Percentiles rank a stretch among this genome's conserved stretches.
Conservation (phyloP, 768 basidiomycete species). For the Cystofilobasidium macerans region DNA sequence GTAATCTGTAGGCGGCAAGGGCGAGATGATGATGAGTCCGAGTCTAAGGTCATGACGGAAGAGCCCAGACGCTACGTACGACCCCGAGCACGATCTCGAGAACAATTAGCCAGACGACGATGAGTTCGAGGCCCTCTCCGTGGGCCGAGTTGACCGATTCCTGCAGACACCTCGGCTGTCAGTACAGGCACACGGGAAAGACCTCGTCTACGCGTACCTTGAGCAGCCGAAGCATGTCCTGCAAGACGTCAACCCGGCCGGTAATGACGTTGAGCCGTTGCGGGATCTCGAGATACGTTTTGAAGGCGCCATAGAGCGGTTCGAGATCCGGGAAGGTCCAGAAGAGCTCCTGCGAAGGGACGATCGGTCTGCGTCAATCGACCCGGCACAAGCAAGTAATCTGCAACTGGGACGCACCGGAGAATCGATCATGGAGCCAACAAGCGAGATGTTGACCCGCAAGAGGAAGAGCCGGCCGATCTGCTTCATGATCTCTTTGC, state of each 20-base stretch:
- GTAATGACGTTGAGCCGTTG: slow-evolving; percentile 87
- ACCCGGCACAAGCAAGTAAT: too few relatives aligned
- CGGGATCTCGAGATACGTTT: slow-evolving; percentile 88
- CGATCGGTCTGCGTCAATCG: not conserved
- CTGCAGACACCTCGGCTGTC: not conserved
- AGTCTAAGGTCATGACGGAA: not conserved
- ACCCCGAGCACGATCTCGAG: slow-evolving; percentile 20
- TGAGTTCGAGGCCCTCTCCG: slow-evolving; percentile 23
- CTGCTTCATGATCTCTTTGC: slow-evolving; percentile 87
- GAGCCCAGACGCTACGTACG: not conserved
- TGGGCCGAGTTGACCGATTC: slow-evolving; percentile 27
- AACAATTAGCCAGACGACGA: slow-evolving; percentile 27
- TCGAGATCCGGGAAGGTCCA: slow-evolving; percentile 85
- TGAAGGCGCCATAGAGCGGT: slow-evolving; percentile 61
- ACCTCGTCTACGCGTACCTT: slow-evolving; percentile 49
- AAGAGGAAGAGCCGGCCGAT: slow-evolving; percentile 89
- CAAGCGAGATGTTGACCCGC: slow-evolving; percentile 86
- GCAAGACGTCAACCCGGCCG: slow-evolving; percentile 86
- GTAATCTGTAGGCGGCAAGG: not conserved
- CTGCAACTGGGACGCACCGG: too few relatives aligned
- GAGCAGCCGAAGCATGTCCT: slow-evolving; percentile 90
- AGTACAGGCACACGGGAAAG: not conserved
- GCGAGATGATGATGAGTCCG: not conserved
- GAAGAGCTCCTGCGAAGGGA: slow-evolving; percentile 20
- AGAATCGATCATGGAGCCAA: slow-evolving; percentile 91